Percentiles rank a stretch among this genome's conserved stretches.
phyloP scores from a whole-genome alignment of 164 flowering plant species.

The Macadamia integrifolia region DNA sequence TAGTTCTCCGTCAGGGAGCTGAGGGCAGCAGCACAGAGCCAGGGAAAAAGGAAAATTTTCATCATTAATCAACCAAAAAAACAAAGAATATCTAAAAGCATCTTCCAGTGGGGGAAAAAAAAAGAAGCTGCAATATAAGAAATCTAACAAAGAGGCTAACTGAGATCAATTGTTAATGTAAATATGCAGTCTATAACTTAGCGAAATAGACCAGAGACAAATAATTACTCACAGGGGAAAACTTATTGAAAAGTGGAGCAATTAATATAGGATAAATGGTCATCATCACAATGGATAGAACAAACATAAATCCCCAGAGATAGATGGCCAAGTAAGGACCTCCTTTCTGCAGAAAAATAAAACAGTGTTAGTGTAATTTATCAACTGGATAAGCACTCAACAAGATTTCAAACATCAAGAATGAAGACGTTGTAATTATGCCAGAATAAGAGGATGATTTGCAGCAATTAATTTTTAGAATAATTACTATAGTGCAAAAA shows the following conservation, averaged over 20 bases:
- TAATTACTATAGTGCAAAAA: not conserved
- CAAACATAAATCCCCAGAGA: conserved; percentile 92
- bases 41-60: not conserved
- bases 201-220: not conserved
- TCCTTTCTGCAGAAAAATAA: conserved; percentile 69
- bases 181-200: not conserved
- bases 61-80: not conserved
- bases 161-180: not conserved
- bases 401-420: not conserved
- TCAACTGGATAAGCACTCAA: not conserved
- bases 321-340: conserved; percentile 97
- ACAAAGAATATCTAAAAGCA: not conserved
- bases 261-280: conserved; percentile 85
- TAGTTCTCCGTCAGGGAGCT: conserved; percentile 94
- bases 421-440: not conserved
- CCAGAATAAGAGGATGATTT: not conserved
- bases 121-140: not conserved
- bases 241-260: conserved; percentile 98
- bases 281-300: conserved; percentile 91
- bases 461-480: not conserved
- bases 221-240: conserved; percentile 75
- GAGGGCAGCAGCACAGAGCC: conserved; percentile 6
- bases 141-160: not conserved
- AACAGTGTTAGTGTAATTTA: not conserved
- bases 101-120: conserved; percentile 1